Percentiles rank a stretch among this genome's conserved stretches.
Evolutionary conservation across 2,329 filamentous ascomycete species (phyloP).

Genomic region (Venturia asperata): DNA sequence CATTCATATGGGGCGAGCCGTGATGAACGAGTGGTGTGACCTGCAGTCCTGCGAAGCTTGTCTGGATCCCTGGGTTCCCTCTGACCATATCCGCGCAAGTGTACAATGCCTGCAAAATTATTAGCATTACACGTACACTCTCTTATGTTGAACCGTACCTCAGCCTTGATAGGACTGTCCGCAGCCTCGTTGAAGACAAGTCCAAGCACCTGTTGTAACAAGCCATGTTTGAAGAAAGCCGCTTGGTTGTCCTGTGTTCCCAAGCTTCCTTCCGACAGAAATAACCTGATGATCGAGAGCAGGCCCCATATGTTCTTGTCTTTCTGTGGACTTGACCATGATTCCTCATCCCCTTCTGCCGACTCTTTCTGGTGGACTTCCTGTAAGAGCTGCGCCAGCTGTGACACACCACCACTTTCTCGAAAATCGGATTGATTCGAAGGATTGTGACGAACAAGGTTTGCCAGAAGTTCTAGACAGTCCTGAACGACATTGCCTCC

Average conservation of each 20-base stretch:
- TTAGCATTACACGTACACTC: not conserved
- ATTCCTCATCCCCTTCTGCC: slow-evolving; percentile 49
- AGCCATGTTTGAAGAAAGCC: slow-evolving; percentile 75
- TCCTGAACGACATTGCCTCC: slow-evolving; percentile 88
- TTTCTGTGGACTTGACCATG: slow-evolving; percentile 68
- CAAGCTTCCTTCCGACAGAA: slow-evolving; percentile 71
- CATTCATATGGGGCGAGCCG: slow-evolving; percentile 30
- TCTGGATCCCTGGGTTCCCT: slow-evolving; percentile 71
- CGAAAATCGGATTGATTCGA: slow-evolving; percentile 93
- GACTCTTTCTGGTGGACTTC: slow-evolving; percentile 50
- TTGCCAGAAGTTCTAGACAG: slow-evolving; percentile 82
- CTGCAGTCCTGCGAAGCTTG: slow-evolving; percentile 80
- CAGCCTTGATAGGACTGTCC: slow-evolving; percentile 71
- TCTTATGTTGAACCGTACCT: slow-evolving; percentile 46
- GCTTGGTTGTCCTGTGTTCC: slow-evolving; percentile 77
- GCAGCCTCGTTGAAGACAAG: slow-evolving; percentile 71
- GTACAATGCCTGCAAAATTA: slow-evolving; percentile 56
- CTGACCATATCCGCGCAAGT: slow-evolving; percentile 85
- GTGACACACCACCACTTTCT: slow-evolving; percentile 75
- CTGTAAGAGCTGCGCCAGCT: slow-evolving; percentile 62
- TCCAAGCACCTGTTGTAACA: slow-evolving; percentile 71
- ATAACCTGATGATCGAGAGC: slow-evolving; percentile 76
- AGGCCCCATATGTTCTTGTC: slow-evolving; percentile 91
- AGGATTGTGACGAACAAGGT: slow-evolving; percentile 75
- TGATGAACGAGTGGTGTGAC: slow-evolving; percentile 55